A percentile compares a stretch with the other conserved stretches of the same genome.
Conservation (phyloP, 768 basidiomycete genomes). For the Collybiopsis confluens region DNA sequence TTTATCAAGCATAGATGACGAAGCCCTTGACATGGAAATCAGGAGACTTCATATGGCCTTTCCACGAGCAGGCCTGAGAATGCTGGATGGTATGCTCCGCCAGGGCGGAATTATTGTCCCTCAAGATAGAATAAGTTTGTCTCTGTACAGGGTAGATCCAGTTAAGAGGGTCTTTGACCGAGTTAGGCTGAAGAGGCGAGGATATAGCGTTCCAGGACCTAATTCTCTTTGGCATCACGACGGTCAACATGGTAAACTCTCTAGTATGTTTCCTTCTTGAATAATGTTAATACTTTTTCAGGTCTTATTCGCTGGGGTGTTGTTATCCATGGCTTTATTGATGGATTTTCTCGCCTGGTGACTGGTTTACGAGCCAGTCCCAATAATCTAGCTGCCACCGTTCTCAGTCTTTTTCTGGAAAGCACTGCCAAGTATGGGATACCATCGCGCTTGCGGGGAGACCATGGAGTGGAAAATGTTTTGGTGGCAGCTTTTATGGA, state of each 20-base stretch:
- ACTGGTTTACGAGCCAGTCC: conserved; percentile 28
- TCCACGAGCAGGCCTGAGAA: conserved; percentile 12
- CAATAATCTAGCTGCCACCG: conserved; percentile 38
- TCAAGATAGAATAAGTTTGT: conserved; percentile 11
- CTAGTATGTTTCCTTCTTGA: background rate
- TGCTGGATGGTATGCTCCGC: conserved; percentile 18
- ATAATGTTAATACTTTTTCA: conserved; percentile 11
- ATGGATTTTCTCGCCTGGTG: conserved; percentile 35
- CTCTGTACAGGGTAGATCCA: conserved; percentile 13
- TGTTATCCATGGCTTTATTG: conserved; percentile 37
- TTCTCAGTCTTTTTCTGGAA: conserved; percentile 26
- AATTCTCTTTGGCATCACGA: conserved; percentile 34
- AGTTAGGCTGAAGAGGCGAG: conserved; percentile 13
- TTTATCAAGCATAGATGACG: conserved; percentile 3
- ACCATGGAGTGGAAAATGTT: conserved; percentile 5
- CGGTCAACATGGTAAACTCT: conserved; percentile 29
- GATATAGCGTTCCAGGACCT: conserved; percentile 25
- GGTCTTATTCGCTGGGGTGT: conserved; percentile 32
- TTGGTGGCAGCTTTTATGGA: conserved; percentile 5
- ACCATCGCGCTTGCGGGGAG: conserved; percentile 2
- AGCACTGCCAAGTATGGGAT: background rate
- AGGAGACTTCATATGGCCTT: conserved; percentile 9
- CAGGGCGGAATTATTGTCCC: conserved; percentile 11
- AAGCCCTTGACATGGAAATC: conserved; percentile 12
- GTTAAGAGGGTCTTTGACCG: conserved; percentile 13